A percentile compares a stretch with the other conserved stretches of the same genome.
Evolutionary conservation across 345 rosid genomes (phyloP).

Genomic region (Moricandia moricandioides): DNA sequence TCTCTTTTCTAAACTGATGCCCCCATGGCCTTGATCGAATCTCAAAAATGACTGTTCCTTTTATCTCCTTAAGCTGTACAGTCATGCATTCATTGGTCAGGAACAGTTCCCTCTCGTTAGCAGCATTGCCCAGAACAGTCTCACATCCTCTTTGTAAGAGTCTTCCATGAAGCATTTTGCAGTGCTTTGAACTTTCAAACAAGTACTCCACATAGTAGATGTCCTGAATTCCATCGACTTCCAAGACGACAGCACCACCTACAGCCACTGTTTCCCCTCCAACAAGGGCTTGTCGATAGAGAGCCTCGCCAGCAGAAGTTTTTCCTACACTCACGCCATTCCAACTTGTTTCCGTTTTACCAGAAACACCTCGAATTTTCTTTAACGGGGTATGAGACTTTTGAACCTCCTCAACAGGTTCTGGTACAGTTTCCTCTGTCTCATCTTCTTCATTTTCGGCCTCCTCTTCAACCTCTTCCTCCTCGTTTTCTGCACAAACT

Average conservation of each 20-base stretch:
- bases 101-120: slow-evolving; percentile 66
- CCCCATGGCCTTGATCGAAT: slow-evolving; percentile 64
- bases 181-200: slow-evolving; percentile 47
- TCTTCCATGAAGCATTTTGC: slow-evolving; percentile 69
- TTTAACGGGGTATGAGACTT: slow-evolving; percentile 33
- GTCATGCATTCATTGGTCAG: slow-evolving; percentile 51
- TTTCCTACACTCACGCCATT: slow-evolving; percentile 43
- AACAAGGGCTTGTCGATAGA: slow-evolving; percentile 50
- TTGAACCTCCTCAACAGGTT: slow-evolving; percentile 28
- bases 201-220: slow-evolving; percentile 66
- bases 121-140: slow-evolving; percentile 64
- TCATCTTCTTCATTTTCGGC: slow-evolving; percentile 52
- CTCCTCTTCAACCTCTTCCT: slow-evolving; percentile 49
- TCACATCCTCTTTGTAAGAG: slow-evolving; percentile 49
- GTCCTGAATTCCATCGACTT: slow-evolving; percentile 38
- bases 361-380: slow-evolving; percentile 31
- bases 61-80: slow-evolving; percentile 46
- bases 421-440: slow-evolving; percentile 36
- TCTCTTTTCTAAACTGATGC: slow-evolving; percentile 51
- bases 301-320: slow-evolving; percentile 45
- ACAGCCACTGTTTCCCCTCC: slow-evolving; percentile 49
- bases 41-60: slow-evolving; percentile 45
- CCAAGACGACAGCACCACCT: slow-evolving; percentile 48
- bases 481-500: slow-evolving; percentile 36
- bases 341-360: slow-evolving; percentile 50